Evolutionary conservation across 306 rosid species (phyloP).

Genomic region (Herpetospermum pedunculosum): DNA sequence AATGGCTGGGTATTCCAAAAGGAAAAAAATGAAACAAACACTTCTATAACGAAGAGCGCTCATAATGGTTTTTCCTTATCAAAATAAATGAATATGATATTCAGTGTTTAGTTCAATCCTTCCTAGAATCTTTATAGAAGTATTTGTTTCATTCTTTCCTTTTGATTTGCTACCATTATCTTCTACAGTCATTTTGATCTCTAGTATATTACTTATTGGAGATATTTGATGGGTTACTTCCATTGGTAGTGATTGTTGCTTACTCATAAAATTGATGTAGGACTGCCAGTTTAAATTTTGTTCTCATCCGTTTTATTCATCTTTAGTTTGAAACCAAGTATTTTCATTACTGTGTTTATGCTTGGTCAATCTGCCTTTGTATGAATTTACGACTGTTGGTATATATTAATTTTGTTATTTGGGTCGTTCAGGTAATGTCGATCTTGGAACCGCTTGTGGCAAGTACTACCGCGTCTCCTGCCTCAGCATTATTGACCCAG

Average conservation of each 20-base stretch:
- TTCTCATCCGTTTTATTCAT: background rate
- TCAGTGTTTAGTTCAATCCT: background rate
- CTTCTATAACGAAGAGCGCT: background rate
- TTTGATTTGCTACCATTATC: background rate
- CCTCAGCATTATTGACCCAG: slow-evolving; percentile 36
- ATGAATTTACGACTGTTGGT: too few species aligned
- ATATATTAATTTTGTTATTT: background rate
- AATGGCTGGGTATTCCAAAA: background rate
- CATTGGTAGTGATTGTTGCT: background rate
- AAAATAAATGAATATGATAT: background rate
- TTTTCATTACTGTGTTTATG: too few species aligned
- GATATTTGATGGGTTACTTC: background rate
- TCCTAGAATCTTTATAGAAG: background rate
- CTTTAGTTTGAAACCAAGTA: too few species aligned
- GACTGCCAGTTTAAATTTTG: background rate
- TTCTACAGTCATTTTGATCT: background rate
- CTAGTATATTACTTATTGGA: background rate
- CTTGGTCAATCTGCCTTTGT: background rate
- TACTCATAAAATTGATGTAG: background rate
- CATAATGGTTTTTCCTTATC: too few species aligned
- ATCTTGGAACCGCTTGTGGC: slow-evolving; percentile 38
- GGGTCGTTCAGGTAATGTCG: slow-evolving; percentile 27
- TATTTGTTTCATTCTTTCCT: background rate
- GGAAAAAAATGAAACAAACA: too few species aligned
- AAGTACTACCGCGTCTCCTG: slow-evolving; percentile 39